A percentile compares a stretch with the other conserved stretches of the same genome.
Conservation (phyloP, 495 filamentous ascomycete species). For the Penicillium alfredii region DNA sequence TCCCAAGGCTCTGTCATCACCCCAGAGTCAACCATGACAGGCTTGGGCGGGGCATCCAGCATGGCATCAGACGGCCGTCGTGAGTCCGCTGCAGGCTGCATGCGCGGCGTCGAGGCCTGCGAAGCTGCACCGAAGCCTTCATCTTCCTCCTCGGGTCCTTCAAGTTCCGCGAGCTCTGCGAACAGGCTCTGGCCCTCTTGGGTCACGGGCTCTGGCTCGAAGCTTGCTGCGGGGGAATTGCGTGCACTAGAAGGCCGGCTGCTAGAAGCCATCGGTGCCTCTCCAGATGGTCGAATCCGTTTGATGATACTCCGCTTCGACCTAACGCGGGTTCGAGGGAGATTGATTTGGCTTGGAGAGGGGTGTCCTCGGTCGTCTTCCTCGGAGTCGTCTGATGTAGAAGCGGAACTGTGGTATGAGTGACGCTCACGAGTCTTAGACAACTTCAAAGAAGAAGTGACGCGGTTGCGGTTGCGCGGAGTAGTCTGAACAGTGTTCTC, state of each 20-base stretch:
- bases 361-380: slow-evolving; percentile 48
- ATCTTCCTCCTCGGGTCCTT: slow-evolving; percentile 59
- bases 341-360: slow-evolving; percentile 57
- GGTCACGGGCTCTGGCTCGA: slow-evolving; percentile 40
- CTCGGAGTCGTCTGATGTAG: slow-evolving; percentile 77
- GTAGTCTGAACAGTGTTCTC: slow-evolving; percentile 53
- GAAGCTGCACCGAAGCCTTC: slow-evolving; percentile 42
- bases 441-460: slow-evolving; percentile 37
- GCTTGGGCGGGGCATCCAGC: slow-evolving; percentile 23
- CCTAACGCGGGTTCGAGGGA: slow-evolving; percentile 64
- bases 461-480: slow-evolving; percentile 37
- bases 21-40: slow-evolving; percentile 68
- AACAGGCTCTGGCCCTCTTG: slow-evolving; percentile 74
- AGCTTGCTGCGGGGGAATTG: slow-evolving; percentile 46
- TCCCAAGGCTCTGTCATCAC: slow-evolving; percentile 82
- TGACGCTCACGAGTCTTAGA: slow-evolving; percentile 50
- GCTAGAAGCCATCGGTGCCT: slow-evolving; percentile 49
- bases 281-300: slow-evolving; percentile 59
- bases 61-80: slow-evolving; percentile 33
- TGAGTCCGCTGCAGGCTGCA: slow-evolving; percentile 34
- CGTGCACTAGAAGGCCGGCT: slow-evolving; percentile 47
- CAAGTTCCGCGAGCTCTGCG: slow-evolving; percentile 78
- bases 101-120: slow-evolving; percentile 47
- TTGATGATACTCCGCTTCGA: slow-evolving; percentile 57
- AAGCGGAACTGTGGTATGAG: slow-evolving; percentile 83